A percentile compares a stretch with the other conserved stretches of the same genome.
Conservation (phyloP, 805 yeast species). For the Metschnikowia drakensbergensis region DNA sequence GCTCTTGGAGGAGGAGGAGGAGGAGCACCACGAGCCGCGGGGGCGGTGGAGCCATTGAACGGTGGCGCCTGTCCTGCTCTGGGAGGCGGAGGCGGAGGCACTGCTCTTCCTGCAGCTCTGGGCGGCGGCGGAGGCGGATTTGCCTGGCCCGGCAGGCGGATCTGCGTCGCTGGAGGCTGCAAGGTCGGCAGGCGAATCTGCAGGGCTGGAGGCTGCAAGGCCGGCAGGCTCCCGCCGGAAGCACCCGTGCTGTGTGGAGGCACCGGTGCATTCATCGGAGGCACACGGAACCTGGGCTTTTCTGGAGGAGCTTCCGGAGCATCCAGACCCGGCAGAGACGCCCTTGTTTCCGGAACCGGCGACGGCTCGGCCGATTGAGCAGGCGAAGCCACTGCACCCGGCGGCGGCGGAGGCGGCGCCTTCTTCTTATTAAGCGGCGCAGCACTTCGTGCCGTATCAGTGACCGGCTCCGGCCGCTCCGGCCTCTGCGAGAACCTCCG, state of each 20-base stretch:
- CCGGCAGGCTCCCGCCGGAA: too few species aligned
- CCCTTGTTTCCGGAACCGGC: constrained; percentile 7
- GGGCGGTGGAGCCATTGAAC: not conserved
- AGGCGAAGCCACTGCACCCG: not conserved
- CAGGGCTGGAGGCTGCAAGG: not conserved
- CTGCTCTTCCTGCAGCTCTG: not conserved
- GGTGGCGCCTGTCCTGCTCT: not conserved
- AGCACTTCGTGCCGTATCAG: not conserved
- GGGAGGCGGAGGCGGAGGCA: constrained; percentile 6
- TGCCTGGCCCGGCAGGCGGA: not conserved
- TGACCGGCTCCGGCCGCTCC: not conserved
- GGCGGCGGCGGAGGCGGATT: constrained; percentile 1
- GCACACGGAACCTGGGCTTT: constrained; percentile 10
- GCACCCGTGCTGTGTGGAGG: constrained; percentile 1
- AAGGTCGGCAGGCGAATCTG: too few species aligned
- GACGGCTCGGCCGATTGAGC: constrained; percentile 1
- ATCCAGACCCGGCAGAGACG: not conserved
- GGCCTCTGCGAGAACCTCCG: constrained; percentile 26
- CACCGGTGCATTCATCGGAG: constrained; percentile 10
- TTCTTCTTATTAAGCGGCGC: not conserved
- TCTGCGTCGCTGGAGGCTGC: not conserved
- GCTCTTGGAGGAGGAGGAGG: constrained; percentile 4
- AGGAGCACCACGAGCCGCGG: constrained; percentile 2
- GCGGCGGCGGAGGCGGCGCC: constrained; percentile 3
- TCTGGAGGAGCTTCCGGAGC: not conserved